A percentile compares a stretch with the other conserved stretches of the same genome.
These are phyloP conservation scores for Zopfochytrium polystomum DNA, from an alignment of 371 early-diverging fungal species.

Conservation along the genomic window DNA sequence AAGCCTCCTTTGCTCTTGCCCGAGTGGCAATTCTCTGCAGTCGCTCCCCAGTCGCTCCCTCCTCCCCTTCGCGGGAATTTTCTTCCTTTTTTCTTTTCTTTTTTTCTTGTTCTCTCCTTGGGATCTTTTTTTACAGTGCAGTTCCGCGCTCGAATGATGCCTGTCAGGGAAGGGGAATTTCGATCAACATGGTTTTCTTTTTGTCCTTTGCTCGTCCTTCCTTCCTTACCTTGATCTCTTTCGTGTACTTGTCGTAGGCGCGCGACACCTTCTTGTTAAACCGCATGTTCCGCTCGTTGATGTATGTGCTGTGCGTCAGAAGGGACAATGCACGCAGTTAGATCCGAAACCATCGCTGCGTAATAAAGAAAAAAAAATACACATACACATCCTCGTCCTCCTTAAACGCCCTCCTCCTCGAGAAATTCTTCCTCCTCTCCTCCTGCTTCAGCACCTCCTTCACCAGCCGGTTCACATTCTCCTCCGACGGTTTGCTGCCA, in stretches of 20 bases:
- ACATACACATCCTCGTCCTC: slow-evolving; percentile 76
- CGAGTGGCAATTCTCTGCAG: neutral
- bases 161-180: no score
- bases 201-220: no score
- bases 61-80: neutral
- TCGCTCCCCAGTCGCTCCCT: neutral
- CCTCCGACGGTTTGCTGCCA: slow-evolving; percentile 58
- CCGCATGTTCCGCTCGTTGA: slow-evolving; percentile 91
- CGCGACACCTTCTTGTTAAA: slow-evolving; percentile 94
- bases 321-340: no score
- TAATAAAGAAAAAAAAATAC: neutral
- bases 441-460: slow-evolving; percentile 75
- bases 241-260: slow-evolving; percentile 87
- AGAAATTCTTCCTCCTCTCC: slow-evolving; percentile 64
- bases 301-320: slow-evolving; percentile 67
- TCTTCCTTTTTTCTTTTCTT: no score
- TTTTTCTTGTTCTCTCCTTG: neutral
- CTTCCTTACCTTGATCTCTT: slow-evolving; percentile 74
- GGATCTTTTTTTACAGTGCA: slow-evolving; percentile 31
- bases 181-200: no score
- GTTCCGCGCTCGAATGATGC: slow-evolving; percentile 46
- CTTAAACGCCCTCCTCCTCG: slow-evolving; percentile 67
- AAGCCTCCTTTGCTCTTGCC: no score
- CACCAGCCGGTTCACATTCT: slow-evolving; percentile 72
- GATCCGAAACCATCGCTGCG: neutral